A percentile compares a stretch with the other conserved stretches of the same genome.
Conservation (phyloP, 2,329 filamentous ascomycete genomes). For the Magnaporthiopsis rhizophila region DNA sequence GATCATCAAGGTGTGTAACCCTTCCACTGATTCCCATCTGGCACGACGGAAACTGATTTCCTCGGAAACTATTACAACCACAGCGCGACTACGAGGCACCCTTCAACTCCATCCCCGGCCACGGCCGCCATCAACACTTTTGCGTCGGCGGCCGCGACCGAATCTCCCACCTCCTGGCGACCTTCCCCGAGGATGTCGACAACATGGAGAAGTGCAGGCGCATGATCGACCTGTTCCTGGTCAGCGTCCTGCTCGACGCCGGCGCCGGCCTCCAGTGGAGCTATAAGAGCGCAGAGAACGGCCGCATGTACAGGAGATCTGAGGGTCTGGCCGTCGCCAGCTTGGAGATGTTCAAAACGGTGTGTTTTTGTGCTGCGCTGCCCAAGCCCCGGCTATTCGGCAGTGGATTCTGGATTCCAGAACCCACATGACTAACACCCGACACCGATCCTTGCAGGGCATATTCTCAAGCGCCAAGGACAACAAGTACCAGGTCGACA, state of each 20-base stretch:
- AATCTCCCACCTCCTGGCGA: conserved; percentile 60
- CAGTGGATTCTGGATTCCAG: neutral
- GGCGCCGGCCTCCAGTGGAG: conserved; percentile 87
- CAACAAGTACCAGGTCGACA: conserved; percentile 87
- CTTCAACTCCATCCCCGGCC: conserved; percentile 65
- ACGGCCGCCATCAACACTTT: conserved; percentile 80
- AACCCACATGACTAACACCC: neutral
- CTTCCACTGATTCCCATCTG: no score
- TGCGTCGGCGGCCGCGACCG: conserved; percentile 70
- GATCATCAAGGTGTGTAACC: conserved; percentile 71
- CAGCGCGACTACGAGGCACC: conserved; percentile 49
- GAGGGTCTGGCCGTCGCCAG: conserved; percentile 76
- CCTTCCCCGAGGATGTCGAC: conserved; percentile 63
- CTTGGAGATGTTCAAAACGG: conserved; percentile 85
- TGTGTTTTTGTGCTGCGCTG: conserved; percentile 18
- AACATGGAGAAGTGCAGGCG: conserved; percentile 66
- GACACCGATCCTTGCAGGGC: conserved; percentile 37
- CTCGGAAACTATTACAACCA: neutral
- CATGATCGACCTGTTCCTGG: conserved; percentile 67
- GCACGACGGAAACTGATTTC: neutral
- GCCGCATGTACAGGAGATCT: conserved; percentile 71
- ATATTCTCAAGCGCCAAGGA: conserved; percentile 74
- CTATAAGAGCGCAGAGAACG: conserved; percentile 87
- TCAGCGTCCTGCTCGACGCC: conserved; percentile 77
- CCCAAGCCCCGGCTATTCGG: neutral